A percentile compares a stretch with the other conserved stretches of the same genome.
Conservation (phyloP, 352 stramenopile species). For the Globisporangium cederbergense region DNA sequence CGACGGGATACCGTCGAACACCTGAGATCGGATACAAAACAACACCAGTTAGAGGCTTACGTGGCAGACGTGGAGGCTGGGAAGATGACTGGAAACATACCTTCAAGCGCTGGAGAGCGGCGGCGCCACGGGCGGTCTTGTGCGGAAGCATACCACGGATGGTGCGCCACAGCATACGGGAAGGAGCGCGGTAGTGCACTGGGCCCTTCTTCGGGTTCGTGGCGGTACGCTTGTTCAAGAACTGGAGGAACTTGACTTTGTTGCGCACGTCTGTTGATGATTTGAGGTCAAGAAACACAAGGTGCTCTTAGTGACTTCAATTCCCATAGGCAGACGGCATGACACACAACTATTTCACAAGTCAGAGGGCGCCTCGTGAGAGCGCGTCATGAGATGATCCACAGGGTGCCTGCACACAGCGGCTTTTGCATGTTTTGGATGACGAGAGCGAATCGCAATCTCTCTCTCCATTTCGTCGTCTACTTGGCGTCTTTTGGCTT, state of each 20-base stretch:
- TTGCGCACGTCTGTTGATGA: constrained; percentile 89
- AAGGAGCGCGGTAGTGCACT: constrained; percentile 97
- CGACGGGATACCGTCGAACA: constrained; percentile 98
- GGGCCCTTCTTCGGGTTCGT: constrained; percentile 97
- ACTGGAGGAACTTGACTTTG: constrained; percentile 98
- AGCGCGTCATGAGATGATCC: constrained; percentile 16
- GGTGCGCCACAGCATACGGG: constrained; percentile 90
- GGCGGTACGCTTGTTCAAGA: constrained; percentile 98
- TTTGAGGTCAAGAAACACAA: constrained; percentile 26
- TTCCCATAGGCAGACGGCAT: constrained; percentile 56
- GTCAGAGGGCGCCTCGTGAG: constrained; percentile 9
- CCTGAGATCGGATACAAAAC: constrained; percentile 31
- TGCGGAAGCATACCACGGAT: constrained; percentile 99
- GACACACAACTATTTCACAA: constrained; percentile 47
- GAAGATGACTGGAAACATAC: constrained; percentile 30
- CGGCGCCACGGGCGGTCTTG: constrained; percentile 96
- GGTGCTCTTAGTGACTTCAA: constrained; percentile 5
- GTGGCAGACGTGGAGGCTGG: neutral
- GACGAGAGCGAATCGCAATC: constrained; percentile 14
- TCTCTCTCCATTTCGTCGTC: constrained; percentile 15
- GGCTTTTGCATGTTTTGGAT: constrained; percentile 89
- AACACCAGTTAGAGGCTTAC: neutral
- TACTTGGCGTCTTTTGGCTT: constrained; percentile 3
- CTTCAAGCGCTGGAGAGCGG: constrained; percentile 94
- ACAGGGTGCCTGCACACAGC: constrained; percentile 86